Percentiles rank a stretch among this genome's conserved stretches.
These are phyloP conservation scores for Thraustochytrium striatum DNA, from an alignment of 352 stramenopile genomes.

Conservation along the genomic window DNA sequence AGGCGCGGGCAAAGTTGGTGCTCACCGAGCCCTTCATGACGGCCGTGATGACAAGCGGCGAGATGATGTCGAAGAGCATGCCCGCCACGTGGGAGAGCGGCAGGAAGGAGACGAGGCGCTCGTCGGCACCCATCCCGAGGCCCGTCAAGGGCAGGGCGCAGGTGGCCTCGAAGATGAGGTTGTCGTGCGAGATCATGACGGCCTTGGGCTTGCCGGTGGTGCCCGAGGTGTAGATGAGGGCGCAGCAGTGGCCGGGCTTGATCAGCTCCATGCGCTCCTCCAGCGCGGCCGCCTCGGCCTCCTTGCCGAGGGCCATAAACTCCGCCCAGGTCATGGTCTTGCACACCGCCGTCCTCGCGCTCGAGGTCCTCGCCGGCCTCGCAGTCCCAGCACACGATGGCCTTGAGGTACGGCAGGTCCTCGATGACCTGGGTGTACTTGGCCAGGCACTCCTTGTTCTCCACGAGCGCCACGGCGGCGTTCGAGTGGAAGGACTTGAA, in stretches of 20 bases:
- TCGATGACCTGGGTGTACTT: conserved; percentile 68
- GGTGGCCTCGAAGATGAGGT: conserved; percentile 47
- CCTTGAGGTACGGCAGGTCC: conserved; percentile 67
- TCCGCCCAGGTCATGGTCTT: conserved; percentile 50
- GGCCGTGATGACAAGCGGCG: conserved; percentile 53
- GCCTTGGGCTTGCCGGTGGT: conserved; percentile 57
- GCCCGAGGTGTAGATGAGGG: conserved; percentile 63
- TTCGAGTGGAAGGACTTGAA: conserved; percentile 72
- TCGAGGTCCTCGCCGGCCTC: conserved; percentile 56
- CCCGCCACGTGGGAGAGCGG: conserved; percentile 62
- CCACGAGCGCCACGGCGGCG: conserved; percentile 70
- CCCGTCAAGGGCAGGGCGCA: neutral
- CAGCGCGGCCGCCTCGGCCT: conserved; percentile 26
- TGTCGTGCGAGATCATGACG: conserved; percentile 57
- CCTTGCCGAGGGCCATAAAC: conserved; percentile 51
- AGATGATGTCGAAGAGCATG: conserved; percentile 59
- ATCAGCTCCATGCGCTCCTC: conserved; percentile 49
- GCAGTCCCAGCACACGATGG: conserved; percentile 64
- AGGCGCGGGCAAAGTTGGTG: conserved; percentile 69
- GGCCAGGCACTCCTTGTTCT: conserved; percentile 64
- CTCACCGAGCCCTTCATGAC: conserved; percentile 48
- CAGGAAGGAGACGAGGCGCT: conserved; percentile 54
- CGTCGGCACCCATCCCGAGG: too few relatives aligned
- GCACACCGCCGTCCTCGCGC: conserved; percentile 39
- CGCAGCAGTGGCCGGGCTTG: conserved; percentile 51